Conservation (phyloP, 2,329 filamentous ascomycete genomes). For the Thielaviopsis euricoi region DNA sequence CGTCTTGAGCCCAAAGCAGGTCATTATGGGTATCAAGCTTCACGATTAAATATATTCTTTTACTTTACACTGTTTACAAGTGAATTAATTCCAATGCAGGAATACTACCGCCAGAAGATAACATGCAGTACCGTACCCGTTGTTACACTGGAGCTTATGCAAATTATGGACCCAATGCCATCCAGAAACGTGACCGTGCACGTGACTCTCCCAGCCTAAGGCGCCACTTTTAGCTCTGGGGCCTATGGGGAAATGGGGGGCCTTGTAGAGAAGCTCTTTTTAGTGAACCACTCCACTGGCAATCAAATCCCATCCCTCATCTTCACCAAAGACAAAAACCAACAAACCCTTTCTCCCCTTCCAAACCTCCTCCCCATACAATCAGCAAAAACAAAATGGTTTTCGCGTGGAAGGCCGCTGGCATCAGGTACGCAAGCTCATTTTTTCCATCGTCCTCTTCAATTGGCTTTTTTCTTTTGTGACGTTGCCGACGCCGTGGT, state of each 20-base stretch:
- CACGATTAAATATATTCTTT: background rate
- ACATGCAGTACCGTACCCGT: too few relatives aligned
- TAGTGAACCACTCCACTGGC: conserved; percentile 1
- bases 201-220: conserved; percentile 4
- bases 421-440: conserved; percentile 62
- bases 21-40: background rate
- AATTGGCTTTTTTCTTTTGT: conserved; percentile 98
- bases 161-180: background rate
- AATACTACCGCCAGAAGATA: too few relatives aligned
- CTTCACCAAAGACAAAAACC: background rate
- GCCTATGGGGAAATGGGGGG: background rate
- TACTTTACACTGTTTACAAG: too few relatives aligned
- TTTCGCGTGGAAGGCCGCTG: conserved; percentile 96
- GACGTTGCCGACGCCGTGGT: conserved; percentile 91
- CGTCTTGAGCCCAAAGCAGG: background rate
- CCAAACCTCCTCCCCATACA: conserved; percentile 19
- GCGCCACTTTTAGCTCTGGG: conserved; percentile 3
- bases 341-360: background rate
- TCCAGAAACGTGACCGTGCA: background rate
- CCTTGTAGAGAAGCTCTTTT: conserved; percentile 1
- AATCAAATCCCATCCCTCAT: background rate
- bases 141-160: background rate
- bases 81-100: too few relatives aligned
- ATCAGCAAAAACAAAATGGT: conserved; percentile 55
- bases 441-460: background rate